Evolutionary conservation across 495 filamentous ascomycete species (phyloP), one percentile per base, ranked within the genome.

Genomic region (Tuber umbilicatum): DNA sequence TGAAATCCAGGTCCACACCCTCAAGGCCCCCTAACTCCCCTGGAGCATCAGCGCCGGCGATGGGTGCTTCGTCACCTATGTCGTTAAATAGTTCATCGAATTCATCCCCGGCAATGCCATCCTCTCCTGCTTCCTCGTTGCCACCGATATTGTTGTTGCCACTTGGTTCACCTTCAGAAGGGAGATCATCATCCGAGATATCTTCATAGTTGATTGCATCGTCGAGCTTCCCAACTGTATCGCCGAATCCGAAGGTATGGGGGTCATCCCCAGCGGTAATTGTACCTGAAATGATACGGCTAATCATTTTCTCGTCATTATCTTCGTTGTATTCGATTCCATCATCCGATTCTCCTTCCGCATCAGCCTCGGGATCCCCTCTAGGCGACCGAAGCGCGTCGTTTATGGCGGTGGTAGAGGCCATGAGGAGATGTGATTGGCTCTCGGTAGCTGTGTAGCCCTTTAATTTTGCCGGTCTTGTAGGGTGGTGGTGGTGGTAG

Each of bases 141-240:
- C 73, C 67, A 27, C 37, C 74, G 73, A 73, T 78, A 45, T 84
- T 74, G 78, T 76, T 73, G 23, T 72, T 23, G 37, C 71, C 72
- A 7, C 43, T 40, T 68, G 37, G 81, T 64, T 87, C 88, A 73
- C 90, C 89, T 76, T 92, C 90, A 12, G 91, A 89, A 9, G 90
- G 87, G 43, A 92, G 84, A 75, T 92, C 90, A 80, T 91, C 89
- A 75, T 92, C 90, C 42, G 87, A 87, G 64, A 97, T 91, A 83
- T 97, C 94, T 82, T 92, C 94, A 78, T 89, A 99, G 84, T 99
- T 95, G 27, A 91, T 82, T 23, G 92, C 92, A 84, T 94, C 90
- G 50, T 91, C 91, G 14, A 90, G 92, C 81, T 94, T 94, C 76
- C 93, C 91, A 3, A 81, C 80, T 2, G 80, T 81, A 55, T 81